Conservation (phyloP, 2,329 filamentous ascomycete species). For the Ophiostoma angusticollis region DNA sequence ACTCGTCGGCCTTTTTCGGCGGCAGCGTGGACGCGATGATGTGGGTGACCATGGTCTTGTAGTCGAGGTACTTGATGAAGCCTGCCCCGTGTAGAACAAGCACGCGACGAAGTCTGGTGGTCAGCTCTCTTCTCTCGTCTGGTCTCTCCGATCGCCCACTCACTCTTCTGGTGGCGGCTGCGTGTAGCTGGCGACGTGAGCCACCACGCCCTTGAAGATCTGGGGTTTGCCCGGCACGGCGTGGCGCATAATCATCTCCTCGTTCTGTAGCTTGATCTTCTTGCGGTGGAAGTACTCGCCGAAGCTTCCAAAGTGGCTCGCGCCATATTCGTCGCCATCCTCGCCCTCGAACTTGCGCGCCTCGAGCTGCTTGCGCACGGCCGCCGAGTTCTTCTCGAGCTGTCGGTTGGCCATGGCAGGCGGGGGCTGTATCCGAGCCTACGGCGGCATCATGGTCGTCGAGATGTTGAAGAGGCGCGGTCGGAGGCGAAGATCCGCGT, state of each 20-base stretch:
- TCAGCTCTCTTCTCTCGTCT: not conserved
- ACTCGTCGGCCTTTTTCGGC: constrained; percentile 86
- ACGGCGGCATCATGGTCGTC: not conserved
- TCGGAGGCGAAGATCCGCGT: constrained; percentile 8
- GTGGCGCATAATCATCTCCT: constrained; percentile 69
- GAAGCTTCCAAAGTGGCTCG: constrained; percentile 79
- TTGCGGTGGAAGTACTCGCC: constrained; percentile 87
- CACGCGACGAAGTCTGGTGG: constrained; percentile 55
- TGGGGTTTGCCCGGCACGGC: constrained; percentile 56
- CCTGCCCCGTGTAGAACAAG: constrained; percentile 90
- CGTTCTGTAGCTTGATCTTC: constrained; percentile 93
- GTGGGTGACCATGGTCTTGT: constrained; percentile 89
- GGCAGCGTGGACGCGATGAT: constrained; percentile 86
- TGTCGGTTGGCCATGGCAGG: constrained; percentile 41
- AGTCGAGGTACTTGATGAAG: constrained; percentile 88
- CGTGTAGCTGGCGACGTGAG: constrained; percentile 90
- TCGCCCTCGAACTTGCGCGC: constrained; percentile 65
- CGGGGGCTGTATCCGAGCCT: not conserved
- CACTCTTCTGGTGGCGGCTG: constrained; percentile 77
- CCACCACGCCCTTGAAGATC: constrained; percentile 84
- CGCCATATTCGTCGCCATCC: constrained; percentile 79
- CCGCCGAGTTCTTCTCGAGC: constrained; percentile 50
- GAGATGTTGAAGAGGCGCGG: not conserved
- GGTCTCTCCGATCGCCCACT: constrained; percentile 16
- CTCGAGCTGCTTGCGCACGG: constrained; percentile 49